Percentiles rank a stretch among this genome's conserved stretches.
phyloP scores from a whole-genome alignment of 2,329 filamentous ascomycete genomes.

The Setomelanomma holmii region DNA sequence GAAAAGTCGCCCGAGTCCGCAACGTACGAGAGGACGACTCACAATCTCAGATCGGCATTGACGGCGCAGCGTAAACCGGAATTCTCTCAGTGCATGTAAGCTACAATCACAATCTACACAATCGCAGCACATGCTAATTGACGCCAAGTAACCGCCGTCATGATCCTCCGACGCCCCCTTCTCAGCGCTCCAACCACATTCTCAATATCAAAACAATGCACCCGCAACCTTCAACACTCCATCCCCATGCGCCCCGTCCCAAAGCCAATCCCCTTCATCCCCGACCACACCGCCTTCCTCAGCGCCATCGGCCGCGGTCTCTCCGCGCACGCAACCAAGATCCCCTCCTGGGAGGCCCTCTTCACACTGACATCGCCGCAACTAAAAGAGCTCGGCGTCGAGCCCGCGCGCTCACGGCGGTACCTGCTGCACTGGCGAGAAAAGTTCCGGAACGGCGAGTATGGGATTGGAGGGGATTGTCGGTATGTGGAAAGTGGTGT shows the following conservation, averaged over 20 bases:
- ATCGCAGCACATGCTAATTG: too few species aligned
- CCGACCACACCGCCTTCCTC: constrained; percentile 84
- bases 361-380: constrained; percentile 82
- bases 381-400: constrained; percentile 81
- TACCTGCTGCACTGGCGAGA: constrained; percentile 91
- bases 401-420: constrained; percentile 79
- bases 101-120: too few species aligned
- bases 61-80: too few species aligned
- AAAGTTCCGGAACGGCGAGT: constrained; percentile 77
- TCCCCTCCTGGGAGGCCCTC: constrained; percentile 87
- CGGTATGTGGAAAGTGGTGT: constrained; percentile 69
- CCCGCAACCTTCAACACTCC: constrained; percentile 49
- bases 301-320: constrained; percentile 89
- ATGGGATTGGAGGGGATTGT: constrained; percentile 84
- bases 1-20: constrained; percentile 37
- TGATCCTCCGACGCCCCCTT: constrained; percentile 47
- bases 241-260: constrained; percentile 62
- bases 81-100: too few species aligned
- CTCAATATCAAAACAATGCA: constrained; percentile 36
- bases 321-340: constrained; percentile 81
- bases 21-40: constrained; percentile 8
- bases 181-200: constrained; percentile 34
- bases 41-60: background rate
- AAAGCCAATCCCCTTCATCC: constrained; percentile 81
- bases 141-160: constrained; percentile 21